Base-by-base conservation (phyloP, 2,329 filamentous ascomycete species). In the Biscogniauxia sp. region DNA sequence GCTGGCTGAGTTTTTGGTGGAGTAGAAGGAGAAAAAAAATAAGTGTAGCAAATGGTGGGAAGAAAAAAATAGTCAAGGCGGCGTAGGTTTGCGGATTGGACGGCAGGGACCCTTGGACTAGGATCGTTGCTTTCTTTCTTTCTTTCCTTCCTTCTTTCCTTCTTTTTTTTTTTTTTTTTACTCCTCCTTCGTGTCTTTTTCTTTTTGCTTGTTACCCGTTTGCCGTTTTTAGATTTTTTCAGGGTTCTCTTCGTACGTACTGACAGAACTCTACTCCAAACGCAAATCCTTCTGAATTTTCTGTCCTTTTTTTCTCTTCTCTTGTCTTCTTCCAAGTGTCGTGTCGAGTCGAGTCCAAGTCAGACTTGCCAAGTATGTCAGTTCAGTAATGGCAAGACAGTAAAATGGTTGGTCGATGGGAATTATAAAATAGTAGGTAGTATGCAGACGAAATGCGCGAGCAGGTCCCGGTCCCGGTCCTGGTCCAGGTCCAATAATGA, bases 11-110 rank as follows among this genome's bases (percentile, higher is more conserved):
- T 57, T 62, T 66, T 63, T 58, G 56, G 65, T 65, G 63, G 65
- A 66, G 63, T 65, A 66, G 23, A 52, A 60, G 51, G 51, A 52
- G 19, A 20, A 26, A 52, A 52, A 52, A 15, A 52, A 52, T 23
- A 52, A 20, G 19, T 23, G 23, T 52, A 52, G 23, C 20, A 52
- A 52, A 52, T 23, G 23, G 23, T 20, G 20, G 51, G 20, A 63
- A 66, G 62, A 63, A 63, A 61, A 66, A 64, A 63, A 61, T 61
- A 63, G 65, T 63, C 59, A 64, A 65, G 63, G 63, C 20, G 51
- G 51, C 51, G 37, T 17, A 45, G 37, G 37, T 64, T 60, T 66
- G 64, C 64, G 64, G 64, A 62, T 54, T 66, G 52, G 62, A 66
- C 62, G 62, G 64, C 62, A 66, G 62, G 64, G 64, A 60, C 58